Base-by-base conservation (phyloP, 768 basidiomycete species). In the Kwoniella heveanensis region DNA sequence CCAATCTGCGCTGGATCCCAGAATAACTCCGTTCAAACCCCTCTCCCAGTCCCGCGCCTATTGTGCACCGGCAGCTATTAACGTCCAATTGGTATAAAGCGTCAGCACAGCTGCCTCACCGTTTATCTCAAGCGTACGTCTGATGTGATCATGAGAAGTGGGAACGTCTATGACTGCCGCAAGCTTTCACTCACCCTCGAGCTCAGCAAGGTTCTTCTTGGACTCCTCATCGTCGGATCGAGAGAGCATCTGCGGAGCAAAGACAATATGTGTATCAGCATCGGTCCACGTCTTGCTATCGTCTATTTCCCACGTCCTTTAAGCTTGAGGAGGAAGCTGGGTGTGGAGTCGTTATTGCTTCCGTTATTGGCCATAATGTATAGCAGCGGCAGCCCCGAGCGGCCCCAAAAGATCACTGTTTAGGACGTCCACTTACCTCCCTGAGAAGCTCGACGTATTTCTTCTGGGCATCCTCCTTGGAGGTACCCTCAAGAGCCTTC, bases 401-500 rank as follows among this genome's bases (percentile, higher is more conserved):
- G n/a, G n/a, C n/a, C n/a, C n/a, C n/a, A n/a, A 30, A 52, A 52
- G 50, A 22, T 36, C 24, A 27, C n/a, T n/a, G n/a, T n/a, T n/a
- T n/a, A n/a, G n/a, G n/a, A 50, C 19, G 10, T 12, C 24, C 1
- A 79, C 81, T 66, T 71, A 90, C 93, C 82, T 84, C 82, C 62
- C 88, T 64, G 68, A 98, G 85, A 71, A 85, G 85, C 60, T 85
- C 84, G 58, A 95, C 90, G 72, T 97, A 98, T 77, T 85, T 82
- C 66, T 78, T 72, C 80, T 84, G 82, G 9, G 92, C 91, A 0
- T 87, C 87, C 73, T 91, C 91, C 80, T 86, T 84, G 49, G 86
- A 83, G 32, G 79, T 84, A 44, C 90, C 93, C 81, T 93, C 84
- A 66, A 88, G 83, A 1, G 67, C 75, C 12, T 87, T 84, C 91